Base-by-base conservation (phyloP, 1,139 yeast species). In the Candida freyschussii region DNA sequence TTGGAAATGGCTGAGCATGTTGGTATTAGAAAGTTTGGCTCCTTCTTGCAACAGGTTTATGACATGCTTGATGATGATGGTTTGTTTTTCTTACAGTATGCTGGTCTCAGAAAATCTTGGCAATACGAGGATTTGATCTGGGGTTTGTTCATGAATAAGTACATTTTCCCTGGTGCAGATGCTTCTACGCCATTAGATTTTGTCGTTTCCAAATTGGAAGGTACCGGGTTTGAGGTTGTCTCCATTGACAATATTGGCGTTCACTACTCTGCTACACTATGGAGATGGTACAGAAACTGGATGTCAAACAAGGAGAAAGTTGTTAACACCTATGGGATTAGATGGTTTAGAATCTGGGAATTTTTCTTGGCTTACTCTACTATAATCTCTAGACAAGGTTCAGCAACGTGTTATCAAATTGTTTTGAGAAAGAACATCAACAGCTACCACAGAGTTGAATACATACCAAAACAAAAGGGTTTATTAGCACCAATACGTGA, bases 261-360 rank as follows among this genome's bases (percentile, higher is more conserved):
- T 36, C 91, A 84, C 59, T 86, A 86, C 67, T 83, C 95, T 40
- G 86, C 91, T 30, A 86, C 96, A 37, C 67, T 86, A 55, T 85
- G 93, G 89, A 77, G 80, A 66, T 86, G 96, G 96, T 87, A 87
- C 75, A 70, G 93, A 62, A 87, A 86, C 75, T 86, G 96, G 96
- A 59, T 82, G 52, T 81, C 80, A 43, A 86, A 86, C 76, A 75
- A 73, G 63, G 91, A 84, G 34, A 68, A 75, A 56, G 86, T 75
- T 42, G 69, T 79, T 40, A 72, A 75, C 67, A 84, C 83, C 66
- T 86, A 87, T 55, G 96, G 96, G 50, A 64, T 72, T 50, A 80
- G 78, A 65, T 86, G 96, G 96, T 87, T 69, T 66, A 78, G 95
- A 63, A 85, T 86, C 61, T 86, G 96, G 96, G 95, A 85, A 63